These are phyloP conservation scores for Dothideomycetidae sp. DNA, from an alignment of 2,329 filamentous ascomycete species.

Conservation along the genomic window DNA sequence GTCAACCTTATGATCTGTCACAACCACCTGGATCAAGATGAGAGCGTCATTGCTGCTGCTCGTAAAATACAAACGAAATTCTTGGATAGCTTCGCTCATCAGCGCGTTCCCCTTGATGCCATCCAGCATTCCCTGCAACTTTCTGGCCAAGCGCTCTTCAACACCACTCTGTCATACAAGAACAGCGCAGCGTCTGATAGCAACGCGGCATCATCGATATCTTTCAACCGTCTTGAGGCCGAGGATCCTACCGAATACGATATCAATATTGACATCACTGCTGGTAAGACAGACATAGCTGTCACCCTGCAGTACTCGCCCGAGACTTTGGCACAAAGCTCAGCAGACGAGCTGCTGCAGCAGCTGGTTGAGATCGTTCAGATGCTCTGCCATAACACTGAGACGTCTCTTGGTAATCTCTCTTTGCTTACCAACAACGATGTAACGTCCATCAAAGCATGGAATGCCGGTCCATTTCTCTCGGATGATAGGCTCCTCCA, in stretches of 20 bases:
- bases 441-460: background rate
- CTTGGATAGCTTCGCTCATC: background rate
- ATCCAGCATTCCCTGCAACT: background rate
- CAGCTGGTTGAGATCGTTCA: background rate
- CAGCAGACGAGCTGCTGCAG: background rate
- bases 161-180: background rate
- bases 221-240: background rate
- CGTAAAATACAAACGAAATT: background rate
- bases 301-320: background rate
- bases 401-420: background rate
- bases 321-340: background rate
- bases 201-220: background rate
- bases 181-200: background rate
- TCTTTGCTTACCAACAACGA: background rate
- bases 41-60: background rate
- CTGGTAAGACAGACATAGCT: background rate
- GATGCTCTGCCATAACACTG: background rate
- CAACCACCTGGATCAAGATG: background rate
- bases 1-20: background rate
- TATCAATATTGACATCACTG: background rate
- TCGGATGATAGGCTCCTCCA: conserved; percentile 3
- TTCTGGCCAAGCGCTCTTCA: background rate
- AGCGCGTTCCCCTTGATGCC: background rate
- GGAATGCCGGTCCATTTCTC: background rate
- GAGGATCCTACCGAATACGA: background rate